phyloP scores from a whole-genome alignment of 345 rosid genomes.

The Balakata baccata region DNA sequence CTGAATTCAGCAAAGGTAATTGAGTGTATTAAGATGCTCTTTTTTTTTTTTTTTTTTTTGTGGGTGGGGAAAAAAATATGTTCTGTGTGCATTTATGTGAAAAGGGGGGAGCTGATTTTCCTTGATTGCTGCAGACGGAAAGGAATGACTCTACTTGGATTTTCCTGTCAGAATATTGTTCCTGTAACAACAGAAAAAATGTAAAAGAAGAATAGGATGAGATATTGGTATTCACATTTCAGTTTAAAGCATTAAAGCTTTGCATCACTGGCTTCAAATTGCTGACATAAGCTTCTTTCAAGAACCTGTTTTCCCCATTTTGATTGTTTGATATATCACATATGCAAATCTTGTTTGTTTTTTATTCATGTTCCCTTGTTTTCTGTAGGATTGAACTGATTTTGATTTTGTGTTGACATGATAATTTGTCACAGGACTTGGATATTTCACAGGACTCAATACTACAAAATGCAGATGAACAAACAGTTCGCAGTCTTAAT shows the following conservation, averaged over 20 bases:
- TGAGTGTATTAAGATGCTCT: too few relatives aligned
- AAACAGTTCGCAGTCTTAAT: constrained; percentile 95
- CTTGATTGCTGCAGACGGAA: too few relatives aligned
- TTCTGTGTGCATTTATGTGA: too few relatives aligned
- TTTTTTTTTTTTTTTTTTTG: too few relatives aligned
- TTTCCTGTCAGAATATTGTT: neutral
- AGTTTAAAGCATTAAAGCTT: neutral
- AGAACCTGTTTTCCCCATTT: neutral
- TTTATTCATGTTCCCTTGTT: neutral
- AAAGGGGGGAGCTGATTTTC: too few relatives aligned
- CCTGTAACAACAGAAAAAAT: neutral
- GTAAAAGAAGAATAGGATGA: neutral
- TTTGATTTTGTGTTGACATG: neutral
- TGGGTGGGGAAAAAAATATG: too few relatives aligned
- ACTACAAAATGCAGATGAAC: constrained; percentile 85
- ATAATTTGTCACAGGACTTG: constrained; percentile 60
- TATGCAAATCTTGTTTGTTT: neutral
- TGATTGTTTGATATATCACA: neutral
- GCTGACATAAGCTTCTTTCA: neutral
- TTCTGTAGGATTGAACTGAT: neutral
- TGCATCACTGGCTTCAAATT: neutral
- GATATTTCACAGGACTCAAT: constrained; percentile 89
- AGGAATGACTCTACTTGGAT: neutral
- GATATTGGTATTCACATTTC: neutral
- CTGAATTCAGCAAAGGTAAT: too few relatives aligned